Evolutionary conservation across 2,329 filamentous ascomycete genomes (phyloP).

Genomic region (Penicillium sp.): DNA sequence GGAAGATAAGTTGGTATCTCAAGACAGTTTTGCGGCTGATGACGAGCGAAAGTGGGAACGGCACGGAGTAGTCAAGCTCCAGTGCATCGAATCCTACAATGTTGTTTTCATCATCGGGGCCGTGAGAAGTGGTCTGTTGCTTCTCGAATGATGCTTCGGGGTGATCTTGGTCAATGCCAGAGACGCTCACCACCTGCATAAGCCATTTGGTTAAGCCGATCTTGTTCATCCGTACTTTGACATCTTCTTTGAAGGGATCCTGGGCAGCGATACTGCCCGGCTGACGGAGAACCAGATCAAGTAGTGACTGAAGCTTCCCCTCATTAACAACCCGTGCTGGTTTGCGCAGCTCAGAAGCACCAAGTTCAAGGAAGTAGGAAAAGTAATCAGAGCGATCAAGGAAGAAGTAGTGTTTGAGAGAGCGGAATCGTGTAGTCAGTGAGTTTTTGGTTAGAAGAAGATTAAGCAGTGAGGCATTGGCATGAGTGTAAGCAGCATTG

Average conservation of each 20-base stretch:
- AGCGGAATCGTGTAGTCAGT: conserved; percentile 81
- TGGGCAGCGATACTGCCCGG: conserved; percentile 91
- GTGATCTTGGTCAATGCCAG: conserved; percentile 85
- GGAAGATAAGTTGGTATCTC: conserved; percentile 93
- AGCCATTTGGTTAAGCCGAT: conserved; percentile 89
- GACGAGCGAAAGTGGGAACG: conserved; percentile 92
- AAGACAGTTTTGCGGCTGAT: conserved; percentile 97
- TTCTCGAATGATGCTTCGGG: conserved; percentile 66
- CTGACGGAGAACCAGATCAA: conserved; percentile 96
- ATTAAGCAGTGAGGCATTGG: conserved; percentile 89
- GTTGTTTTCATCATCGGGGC: conserved; percentile 75
- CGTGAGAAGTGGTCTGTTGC: conserved; percentile 70
- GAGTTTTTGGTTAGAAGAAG: conserved; percentile 91
- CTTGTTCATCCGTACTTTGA: conserved; percentile 97
- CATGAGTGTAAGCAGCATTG: conserved; percentile 90
- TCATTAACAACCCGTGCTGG: conserved; percentile 87
- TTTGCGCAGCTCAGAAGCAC: conserved; percentile 86
- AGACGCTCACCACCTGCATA: conserved; percentile 95
- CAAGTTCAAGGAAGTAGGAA: conserved; percentile 93
- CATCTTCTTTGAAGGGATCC: conserved; percentile 97
- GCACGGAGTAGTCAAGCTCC: conserved; percentile 91
- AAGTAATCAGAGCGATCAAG: conserved; percentile 98
- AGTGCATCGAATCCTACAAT: conserved; percentile 90
- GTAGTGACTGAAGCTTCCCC: conserved; percentile 87
- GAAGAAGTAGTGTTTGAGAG: conserved; percentile 98